Conservation (phyloP, 2,329 filamentous ascomycete species). For the Lecanoromycetidae sp. region DNA sequence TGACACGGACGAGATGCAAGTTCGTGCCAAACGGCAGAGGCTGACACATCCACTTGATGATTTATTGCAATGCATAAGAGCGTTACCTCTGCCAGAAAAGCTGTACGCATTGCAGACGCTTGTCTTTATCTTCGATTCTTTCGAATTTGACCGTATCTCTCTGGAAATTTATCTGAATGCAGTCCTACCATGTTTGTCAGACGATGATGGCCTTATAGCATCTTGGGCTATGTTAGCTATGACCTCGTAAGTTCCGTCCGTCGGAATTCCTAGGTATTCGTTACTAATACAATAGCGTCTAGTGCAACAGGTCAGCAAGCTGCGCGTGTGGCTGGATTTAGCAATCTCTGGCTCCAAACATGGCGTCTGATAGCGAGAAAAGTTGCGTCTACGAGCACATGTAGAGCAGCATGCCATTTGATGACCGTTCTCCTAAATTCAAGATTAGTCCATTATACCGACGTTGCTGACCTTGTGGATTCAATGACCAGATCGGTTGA, state of each 20-base stretch:
- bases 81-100: conserved; percentile 33
- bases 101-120: conserved; percentile 46
- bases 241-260: conserved; percentile 27
- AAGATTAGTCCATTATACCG: conserved; percentile 54
- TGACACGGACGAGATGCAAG: background rate
- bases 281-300: conserved; percentile 1
- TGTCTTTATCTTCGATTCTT: conserved; percentile 38
- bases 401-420: conserved; percentile 64
- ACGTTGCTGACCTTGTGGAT: conserved; percentile 57
- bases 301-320: conserved; percentile 18
- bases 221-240: conserved; percentile 81
- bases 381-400: conserved; percentile 57
- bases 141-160: conserved; percentile 32
- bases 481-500: conserved; percentile 65
- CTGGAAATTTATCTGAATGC: conserved; percentile 45
- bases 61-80: conserved; percentile 40
- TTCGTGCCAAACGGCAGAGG: conserved; percentile 16
- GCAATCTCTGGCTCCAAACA: conserved; percentile 52
- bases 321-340: conserved; percentile 32
- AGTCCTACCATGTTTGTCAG: conserved; percentile 48
- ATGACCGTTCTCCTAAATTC: conserved; percentile 56
- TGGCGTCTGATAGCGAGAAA: conserved; percentile 66
- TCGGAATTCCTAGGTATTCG: background rate
- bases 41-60: conserved; percentile 14
- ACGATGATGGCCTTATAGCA: conserved; percentile 55